Evolutionary conservation across 1,284 basidiomycete species (phyloP).

Genomic region (Leccinum fuscescens): DNA sequence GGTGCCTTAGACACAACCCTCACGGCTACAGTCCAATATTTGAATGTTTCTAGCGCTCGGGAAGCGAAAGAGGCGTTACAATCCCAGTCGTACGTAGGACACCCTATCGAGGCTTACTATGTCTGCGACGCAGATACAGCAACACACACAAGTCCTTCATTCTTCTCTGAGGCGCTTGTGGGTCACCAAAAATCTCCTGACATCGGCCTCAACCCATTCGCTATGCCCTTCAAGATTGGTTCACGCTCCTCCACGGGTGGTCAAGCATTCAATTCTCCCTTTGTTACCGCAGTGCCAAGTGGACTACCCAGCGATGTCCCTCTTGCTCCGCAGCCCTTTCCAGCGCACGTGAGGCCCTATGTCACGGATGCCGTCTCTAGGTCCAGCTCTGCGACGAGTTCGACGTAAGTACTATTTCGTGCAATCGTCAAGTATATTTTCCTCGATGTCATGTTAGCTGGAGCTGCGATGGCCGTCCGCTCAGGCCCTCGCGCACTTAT

Average conservation of each 20-base stretch:
- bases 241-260: conserved; percentile 10
- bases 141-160: conserved; percentile 18
- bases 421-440: not conserved
- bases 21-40: conserved; percentile 63
- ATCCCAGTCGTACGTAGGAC: conserved; percentile 57
- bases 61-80: conserved; percentile 62
- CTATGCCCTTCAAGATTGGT: conserved; percentile 29
- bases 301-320: conserved; percentile 25
- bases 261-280: conserved; percentile 10
- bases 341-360: conserved; percentile 18
- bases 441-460: conserved; percentile 25
- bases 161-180: conserved; percentile 7
- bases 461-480: conserved; percentile 29
- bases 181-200: conserved; percentile 22
- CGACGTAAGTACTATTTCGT: conserved; percentile 30
- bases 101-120: conserved; percentile 48
- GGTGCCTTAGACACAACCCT: conserved; percentile 40
- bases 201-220: conserved; percentile 35
- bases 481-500: conserved; percentile 16
- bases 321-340: conserved; percentile 32
- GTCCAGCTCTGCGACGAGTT: conserved; percentile 36
- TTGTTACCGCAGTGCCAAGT: conserved; percentile 6
- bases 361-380: conserved; percentile 30
- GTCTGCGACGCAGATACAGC: conserved; percentile 29
- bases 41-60: conserved; percentile 48